Evolutionary conservation across 2,329 filamentous ascomycete species (phyloP).

Genomic region (Madurella mycetomatis): DNA sequence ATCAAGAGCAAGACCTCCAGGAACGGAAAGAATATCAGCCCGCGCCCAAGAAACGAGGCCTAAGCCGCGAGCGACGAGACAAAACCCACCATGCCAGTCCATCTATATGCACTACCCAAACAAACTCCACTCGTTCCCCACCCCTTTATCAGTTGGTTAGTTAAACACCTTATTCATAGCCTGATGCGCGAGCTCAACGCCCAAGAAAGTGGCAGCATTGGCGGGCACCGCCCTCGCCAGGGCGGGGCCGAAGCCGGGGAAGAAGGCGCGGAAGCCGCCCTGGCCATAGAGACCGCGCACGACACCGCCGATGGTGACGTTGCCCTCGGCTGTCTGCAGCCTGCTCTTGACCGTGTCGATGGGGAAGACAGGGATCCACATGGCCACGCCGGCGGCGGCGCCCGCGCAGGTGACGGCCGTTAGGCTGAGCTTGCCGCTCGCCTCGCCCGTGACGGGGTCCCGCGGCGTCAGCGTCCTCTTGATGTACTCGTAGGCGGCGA

Average conservation of each 20-base stretch:
- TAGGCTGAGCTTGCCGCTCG: slow-evolving; percentile 73
- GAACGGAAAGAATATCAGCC: not conserved
- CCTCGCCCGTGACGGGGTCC: slow-evolving; percentile 67
- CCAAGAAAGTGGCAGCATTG: slow-evolving; percentile 91
- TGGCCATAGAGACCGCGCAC: slow-evolving; percentile 76
- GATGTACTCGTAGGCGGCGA: slow-evolving; percentile 94
- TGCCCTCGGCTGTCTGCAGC: slow-evolving; percentile 85
- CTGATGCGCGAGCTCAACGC: slow-evolving; percentile 78
- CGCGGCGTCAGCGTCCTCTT: slow-evolving; percentile 83
- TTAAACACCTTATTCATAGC: slow-evolving; percentile 71
- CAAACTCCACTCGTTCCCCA: not conserved
- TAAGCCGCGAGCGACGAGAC: no score
- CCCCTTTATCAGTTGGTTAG: slow-evolving; percentile 1
- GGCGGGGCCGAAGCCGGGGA: slow-evolving; percentile 92
- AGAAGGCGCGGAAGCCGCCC: slow-evolving; percentile 88
- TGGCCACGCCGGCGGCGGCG: slow-evolving; percentile 86
- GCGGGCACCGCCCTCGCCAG: slow-evolving; percentile 90
- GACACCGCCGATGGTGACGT: slow-evolving; percentile 73
- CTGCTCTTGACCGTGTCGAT: slow-evolving; percentile 94
- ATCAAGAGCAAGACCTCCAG: not conserved
- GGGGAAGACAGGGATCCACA: slow-evolving; percentile 99
- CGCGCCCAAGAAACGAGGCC: no score
- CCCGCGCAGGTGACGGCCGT: slow-evolving; percentile 80
- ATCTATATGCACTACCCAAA: no score
- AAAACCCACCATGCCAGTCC: no score